Percentiles rank a stretch among this genome's conserved stretches.
Conservation (phyloP, 1,139 yeast species). For the Nakaseomyces glabratus region DNA sequence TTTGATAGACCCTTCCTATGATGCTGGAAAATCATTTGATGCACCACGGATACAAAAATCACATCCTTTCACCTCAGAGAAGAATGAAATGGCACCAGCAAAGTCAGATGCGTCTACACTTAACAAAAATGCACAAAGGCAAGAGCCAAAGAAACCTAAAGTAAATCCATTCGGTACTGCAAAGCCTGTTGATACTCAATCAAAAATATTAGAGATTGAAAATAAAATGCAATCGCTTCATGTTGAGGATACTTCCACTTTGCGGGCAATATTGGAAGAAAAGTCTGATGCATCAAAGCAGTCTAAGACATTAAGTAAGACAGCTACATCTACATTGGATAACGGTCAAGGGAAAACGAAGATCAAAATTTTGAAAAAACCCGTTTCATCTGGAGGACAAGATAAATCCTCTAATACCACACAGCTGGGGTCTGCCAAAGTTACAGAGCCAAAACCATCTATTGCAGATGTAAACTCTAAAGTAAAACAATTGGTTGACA, state of each 20-base stretch:
- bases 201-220: slow-evolving; percentile 41
- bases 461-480: no score
- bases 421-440: not conserved
- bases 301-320: no score
- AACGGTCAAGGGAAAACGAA: not conserved
- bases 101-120: not conserved
- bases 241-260: slow-evolving; percentile 47
- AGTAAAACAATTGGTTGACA: no score
- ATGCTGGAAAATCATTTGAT: slow-evolving; percentile 21
- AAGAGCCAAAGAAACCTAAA: slow-evolving; percentile 32
- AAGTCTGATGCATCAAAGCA: not conserved
- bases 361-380: not conserved
- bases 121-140: not conserved
- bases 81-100: slow-evolving; percentile 9
- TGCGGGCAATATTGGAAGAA: slow-evolving; percentile 33
- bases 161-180: slow-evolving; percentile 47
- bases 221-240: slow-evolving; percentile 40
- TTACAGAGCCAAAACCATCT: not conserved
- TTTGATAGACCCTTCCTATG: slow-evolving; percentile 21
- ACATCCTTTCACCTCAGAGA: no score
- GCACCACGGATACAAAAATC: no score
- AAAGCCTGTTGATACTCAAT: slow-evolving; percentile 44
- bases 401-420: not conserved
- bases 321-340: no score
- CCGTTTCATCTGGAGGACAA: not conserved